Percentiles rank a stretch among this genome's conserved stretches.
These are phyloP conservation scores for Sugiyamaella sp. DNA, from an alignment of 1,139 yeast genomes.

Conservation along the genomic window DNA sequence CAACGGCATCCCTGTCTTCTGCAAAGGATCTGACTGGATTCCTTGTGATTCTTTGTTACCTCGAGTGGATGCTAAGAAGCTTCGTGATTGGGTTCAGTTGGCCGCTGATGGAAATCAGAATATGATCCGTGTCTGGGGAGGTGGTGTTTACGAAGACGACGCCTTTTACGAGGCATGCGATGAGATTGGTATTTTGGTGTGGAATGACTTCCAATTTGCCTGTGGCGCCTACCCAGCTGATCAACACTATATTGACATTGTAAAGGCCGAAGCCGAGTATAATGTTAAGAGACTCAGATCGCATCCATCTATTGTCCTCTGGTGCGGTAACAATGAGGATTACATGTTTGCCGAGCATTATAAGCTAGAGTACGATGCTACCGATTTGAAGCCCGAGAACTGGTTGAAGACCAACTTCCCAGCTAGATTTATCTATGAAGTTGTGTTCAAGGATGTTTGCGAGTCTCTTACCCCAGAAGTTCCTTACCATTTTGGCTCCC, in stretches of 20 bases:
- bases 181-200: conserved; percentile 48
- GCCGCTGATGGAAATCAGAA: conserved; percentile 48
- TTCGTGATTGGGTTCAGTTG: conserved; percentile 44
- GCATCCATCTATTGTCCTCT: conserved; percentile 30
- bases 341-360: conserved; percentile 50
- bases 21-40: conserved; percentile 53
- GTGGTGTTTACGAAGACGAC: conserved; percentile 51
- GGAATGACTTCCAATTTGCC: conserved; percentile 59
- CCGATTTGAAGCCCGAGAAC: conserved; percentile 39
- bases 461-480: conserved; percentile 35
- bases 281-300: conserved; percentile 48
- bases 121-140: conserved; percentile 55
- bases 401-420: conserved; percentile 47
- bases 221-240: conserved; percentile 53
- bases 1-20: conserved; percentile 46
- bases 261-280: conserved; percentile 42
- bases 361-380: conserved; percentile 41
- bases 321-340: conserved; percentile 49
- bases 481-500: conserved; percentile 51
- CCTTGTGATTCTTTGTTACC: conserved; percentile 50
- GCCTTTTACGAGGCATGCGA: conserved; percentile 51
- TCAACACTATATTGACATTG: conserved; percentile 39
- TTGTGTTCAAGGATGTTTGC: conserved; percentile 43
- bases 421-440: conserved; percentile 49
- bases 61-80: conserved; percentile 41